Evolutionary conservation across 768 basidiomycete genomes (phyloP), one percentile per base, ranked within the genome.

Genomic region (Tylopilus sp.): DNA sequence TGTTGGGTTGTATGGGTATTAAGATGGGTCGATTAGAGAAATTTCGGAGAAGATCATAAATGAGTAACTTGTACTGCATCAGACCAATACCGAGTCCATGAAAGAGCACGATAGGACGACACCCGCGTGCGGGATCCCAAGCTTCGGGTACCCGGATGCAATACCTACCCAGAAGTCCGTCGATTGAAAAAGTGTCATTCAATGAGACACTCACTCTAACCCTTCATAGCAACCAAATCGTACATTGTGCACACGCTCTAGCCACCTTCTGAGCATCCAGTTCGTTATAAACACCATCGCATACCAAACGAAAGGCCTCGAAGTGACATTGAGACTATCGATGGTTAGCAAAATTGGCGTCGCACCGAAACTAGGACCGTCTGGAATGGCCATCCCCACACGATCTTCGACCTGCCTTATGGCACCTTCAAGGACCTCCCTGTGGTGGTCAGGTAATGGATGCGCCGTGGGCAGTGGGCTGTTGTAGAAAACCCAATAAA

Each of bases 61-160:
- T 71, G 54, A 89, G 71, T n/a, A 72, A 56, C 37, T 79, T 72
- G 64, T 94, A 90, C 61, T 89, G 87, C 19, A 84, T 62, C 12
- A 91, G 69, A 4, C 93, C 93, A 45, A 95, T 77, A 11, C 94
- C 94, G 2, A 98, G 81, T 4, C 95, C 95, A 63, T 97, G 93
- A 33, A 92, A 68, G 64, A 94, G 92, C 16, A 97, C 78, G 33
- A 95, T 70, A 0, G 94, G 94, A 37, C 82, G 79, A 28, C 76
- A 77, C 24, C 81, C 84, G 36, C 65, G 76, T 17, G 67, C 65
- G 3, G 81, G 69, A 41, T 84, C 74, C 90, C 91, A 93, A 14
- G 74, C 67, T 9, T 71, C 61, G 3, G 94, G 93, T 31, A 85
- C 73, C 38, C 87, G 83, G 21, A 93, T 67, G 24, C 93, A 75